phyloP scores from a whole-genome alignment of 768 basidiomycete species.

The Rhizopogon vinicolor region DNA sequence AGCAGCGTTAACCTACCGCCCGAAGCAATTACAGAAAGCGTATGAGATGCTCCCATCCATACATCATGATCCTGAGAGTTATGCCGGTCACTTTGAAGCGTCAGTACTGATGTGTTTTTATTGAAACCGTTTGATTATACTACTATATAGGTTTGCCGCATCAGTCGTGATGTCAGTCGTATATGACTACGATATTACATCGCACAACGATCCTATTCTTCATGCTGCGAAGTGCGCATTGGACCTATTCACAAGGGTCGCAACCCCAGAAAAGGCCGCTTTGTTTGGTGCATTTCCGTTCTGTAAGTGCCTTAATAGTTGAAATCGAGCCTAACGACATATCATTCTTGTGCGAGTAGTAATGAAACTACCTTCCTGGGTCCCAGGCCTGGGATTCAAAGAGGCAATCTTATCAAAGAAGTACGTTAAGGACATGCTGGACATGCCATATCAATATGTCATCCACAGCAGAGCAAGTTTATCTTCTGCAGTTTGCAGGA shows the following conservation, averaged over 20 bases:
- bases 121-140: background rate
- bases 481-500: no score
- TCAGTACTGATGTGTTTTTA: conserved; percentile 7
- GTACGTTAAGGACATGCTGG: conserved; percentile 2
- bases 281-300: background rate
- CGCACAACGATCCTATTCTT: background rate
- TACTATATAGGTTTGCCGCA: conserved; percentile 1
- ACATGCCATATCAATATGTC: conserved; percentile 12
- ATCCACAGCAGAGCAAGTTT: background rate
- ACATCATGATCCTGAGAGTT: background rate
- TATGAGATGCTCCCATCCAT: background rate
- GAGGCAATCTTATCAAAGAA: conserved; percentile 8
- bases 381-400: conserved; percentile 23
- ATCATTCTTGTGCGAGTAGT: conserved; percentile 6
- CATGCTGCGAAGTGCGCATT: background rate
- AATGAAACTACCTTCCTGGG: conserved; percentile 16
- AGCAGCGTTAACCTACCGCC: background rate
- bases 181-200: background rate
- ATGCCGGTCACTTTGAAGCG: conserved; percentile 7
- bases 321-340: no score
- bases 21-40: background rate
- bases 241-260: background rate
- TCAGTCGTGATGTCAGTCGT: conserved; percentile 19
- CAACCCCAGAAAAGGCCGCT: background rate
- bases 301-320: background rate